phyloP scores from a whole-genome alignment of 169 alveolate species.

The Theileria sp. region DNA sequence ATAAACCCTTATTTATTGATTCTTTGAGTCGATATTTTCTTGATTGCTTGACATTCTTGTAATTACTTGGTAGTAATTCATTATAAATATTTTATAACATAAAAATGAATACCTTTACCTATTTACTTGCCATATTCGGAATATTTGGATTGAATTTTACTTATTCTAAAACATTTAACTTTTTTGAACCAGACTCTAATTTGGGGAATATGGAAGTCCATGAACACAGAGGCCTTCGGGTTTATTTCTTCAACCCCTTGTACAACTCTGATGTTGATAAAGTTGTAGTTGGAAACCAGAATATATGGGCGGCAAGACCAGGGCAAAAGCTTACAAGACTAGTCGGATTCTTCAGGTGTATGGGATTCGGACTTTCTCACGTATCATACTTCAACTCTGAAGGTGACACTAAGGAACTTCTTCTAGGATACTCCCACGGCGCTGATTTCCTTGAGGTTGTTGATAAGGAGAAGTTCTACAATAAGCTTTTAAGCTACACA shows the following conservation, averaged over 20 bases:
- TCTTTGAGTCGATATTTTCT: not conserved
- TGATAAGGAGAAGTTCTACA: not conserved
- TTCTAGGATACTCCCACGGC: slow-evolving; percentile 19
- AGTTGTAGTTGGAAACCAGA: slow-evolving; percentile 1
- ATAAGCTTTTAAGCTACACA: slow-evolving; percentile 7
- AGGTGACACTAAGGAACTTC: slow-evolving; percentile 4
- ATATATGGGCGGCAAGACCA: slow-evolving; percentile 9
- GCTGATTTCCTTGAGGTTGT: not conserved
- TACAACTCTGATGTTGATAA: slow-evolving; percentile 7
- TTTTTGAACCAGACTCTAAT: not conserved
- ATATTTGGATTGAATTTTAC: not conserved
- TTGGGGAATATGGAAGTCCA: slow-evolving; percentile 12
- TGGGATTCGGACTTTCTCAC: slow-evolving; percentile 20
- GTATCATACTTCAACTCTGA: not conserved
- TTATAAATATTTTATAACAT: no score
- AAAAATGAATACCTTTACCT: not conserved
- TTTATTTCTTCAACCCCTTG: slow-evolving; percentile 7
- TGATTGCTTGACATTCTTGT: not conserved
- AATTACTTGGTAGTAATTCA: not conserved
- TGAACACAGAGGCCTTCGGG: slow-evolving; percentile 17
- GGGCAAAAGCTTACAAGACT: slow-evolving; percentile 6
- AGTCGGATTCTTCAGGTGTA: slow-evolving; percentile 15
- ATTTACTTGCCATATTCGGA: not conserved
- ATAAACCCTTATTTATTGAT: not conserved
- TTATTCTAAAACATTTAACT: not conserved